Percentiles rank a stretch among this genome's conserved stretches.
phyloP scores from a whole-genome alignment of 1,284 basidiomycete genomes.

The Tilletia horrida region DNA sequence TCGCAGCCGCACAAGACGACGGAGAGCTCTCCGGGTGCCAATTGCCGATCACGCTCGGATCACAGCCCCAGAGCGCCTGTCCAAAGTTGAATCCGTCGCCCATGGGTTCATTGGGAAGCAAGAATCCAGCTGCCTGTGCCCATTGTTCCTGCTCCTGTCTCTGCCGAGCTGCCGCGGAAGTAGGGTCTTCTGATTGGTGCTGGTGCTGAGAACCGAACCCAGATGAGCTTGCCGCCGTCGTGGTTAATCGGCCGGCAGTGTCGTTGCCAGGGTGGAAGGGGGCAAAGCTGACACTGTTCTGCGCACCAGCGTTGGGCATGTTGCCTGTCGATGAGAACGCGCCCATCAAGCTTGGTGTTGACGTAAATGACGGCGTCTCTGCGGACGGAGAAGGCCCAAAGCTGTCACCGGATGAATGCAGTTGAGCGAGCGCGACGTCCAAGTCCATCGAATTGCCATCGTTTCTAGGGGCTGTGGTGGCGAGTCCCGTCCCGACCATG shows the following conservation, averaged over 20 bases:
- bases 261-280: constrained; percentile 13
- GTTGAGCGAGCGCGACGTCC: not conserved
- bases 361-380: too few relatives aligned
- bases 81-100: constrained; percentile 15
- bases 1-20: too few relatives aligned
- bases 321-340: too few relatives aligned
- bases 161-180: not conserved
- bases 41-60: constrained; percentile 11
- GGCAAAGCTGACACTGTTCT: not conserved
- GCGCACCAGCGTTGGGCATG: too few relatives aligned
- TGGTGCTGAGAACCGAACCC: not conserved
- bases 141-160: constrained; percentile 13
- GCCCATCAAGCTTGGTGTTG: too few relatives aligned
- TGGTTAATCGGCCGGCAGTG: constrained; percentile 7
- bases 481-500: too few relatives aligned
- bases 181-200: not conserved
- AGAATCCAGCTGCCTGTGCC: constrained; percentile 7
- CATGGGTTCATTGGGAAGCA: not conserved
- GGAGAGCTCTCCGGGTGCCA: constrained; percentile 4
- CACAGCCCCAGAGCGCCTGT: constrained; percentile 13
- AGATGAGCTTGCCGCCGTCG: not conserved
- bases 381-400: not conserved
- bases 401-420: not conserved
- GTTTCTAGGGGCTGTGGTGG: too few relatives aligned
- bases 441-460: constrained; percentile 2